These are phyloP conservation scores for Spathaspora passalidarum DNA, from an alignment of 805 yeast genomes.

Conservation along the genomic window DNA sequence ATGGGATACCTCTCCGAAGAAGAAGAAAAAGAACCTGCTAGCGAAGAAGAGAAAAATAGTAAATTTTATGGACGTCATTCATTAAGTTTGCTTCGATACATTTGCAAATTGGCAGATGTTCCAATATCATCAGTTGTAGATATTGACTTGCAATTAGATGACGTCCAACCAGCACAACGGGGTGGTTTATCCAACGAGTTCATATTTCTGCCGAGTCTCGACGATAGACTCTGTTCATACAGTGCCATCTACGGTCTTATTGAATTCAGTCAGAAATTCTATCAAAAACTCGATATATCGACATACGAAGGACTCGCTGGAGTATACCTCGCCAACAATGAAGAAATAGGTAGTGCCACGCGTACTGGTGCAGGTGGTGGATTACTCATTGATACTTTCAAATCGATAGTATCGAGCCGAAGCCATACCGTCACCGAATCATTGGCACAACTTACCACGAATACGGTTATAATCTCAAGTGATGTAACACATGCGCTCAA, in stretches of 20 bases:
- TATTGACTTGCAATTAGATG: conserved; percentile 36
- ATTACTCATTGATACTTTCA: conserved; percentile 16
- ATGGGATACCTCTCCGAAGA: conserved; percentile 22
- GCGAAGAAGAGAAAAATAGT: conserved; percentile 25
- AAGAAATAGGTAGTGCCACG: conserved; percentile 40
- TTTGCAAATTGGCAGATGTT: conserved; percentile 21
- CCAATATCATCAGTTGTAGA: conserved; percentile 23
- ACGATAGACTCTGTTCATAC: conserved; percentile 41
- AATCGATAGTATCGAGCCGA: conserved; percentile 2
- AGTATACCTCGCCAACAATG: conserved; percentile 37
- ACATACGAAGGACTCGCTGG: conserved; percentile 26
- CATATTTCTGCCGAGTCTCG: conserved; percentile 37
- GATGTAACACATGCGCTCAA: conserved; percentile 44
- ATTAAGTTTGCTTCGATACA: conserved; percentile 28
- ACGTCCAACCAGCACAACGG: conserved; percentile 30
- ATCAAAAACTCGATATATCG: conserved; percentile 10
- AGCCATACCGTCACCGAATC: conserved; percentile 7
- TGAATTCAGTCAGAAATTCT: conserved; percentile 17
- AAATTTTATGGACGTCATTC: conserved; percentile 31
- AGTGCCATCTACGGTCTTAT: conserved; percentile 33
- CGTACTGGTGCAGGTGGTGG: conserved; percentile 40
- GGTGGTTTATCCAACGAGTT: conserved; percentile 39
- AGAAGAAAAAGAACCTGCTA: conserved; percentile 13
- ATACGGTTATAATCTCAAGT: conserved; percentile 36
- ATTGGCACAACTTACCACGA: conserved; percentile 15